A percentile compares a stretch with the other conserved stretches of the same genome.
These are phyloP conservation scores for Aspergillus heteromorphus DNA, from an alignment of 495 filamentous ascomycete genomes.

Conservation along the genomic window DNA sequence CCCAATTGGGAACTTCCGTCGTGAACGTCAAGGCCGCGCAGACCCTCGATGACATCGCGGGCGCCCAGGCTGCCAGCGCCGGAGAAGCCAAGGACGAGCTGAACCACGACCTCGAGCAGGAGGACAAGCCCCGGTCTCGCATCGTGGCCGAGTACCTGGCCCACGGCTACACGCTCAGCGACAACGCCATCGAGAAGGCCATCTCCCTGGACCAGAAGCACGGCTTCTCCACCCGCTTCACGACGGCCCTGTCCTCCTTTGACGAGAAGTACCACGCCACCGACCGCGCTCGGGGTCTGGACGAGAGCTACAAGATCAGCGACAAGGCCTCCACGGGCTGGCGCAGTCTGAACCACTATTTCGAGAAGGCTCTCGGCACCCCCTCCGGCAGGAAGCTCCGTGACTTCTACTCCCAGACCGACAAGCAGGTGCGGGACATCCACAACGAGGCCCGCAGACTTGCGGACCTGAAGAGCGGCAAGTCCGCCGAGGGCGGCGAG, in stretches of 20 bases:
- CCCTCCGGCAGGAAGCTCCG: conserved; percentile 82
- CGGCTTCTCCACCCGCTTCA: conserved; percentile 74
- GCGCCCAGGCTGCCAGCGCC: conserved; percentile 37
- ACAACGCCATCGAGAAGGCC: conserved; percentile 75
- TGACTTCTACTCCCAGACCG: conserved; percentile 73
- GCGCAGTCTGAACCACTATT: conserved; percentile 71
- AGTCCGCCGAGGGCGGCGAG: conserved; percentile 60
- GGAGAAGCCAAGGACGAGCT: conserved; percentile 48
- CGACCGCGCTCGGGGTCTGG: conserved; percentile 69
- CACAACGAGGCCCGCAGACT: conserved; percentile 83
- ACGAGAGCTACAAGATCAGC: conserved; percentile 69
- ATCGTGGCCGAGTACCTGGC: conserved; percentile 95
- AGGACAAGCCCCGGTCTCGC: conserved; percentile 89
- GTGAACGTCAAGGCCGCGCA: conserved; percentile 70
- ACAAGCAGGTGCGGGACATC: conserved; percentile 87
- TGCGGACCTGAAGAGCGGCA: conserved; percentile 77
- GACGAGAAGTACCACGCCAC: conserved; percentile 77
- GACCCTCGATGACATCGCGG: conserved; percentile 60
- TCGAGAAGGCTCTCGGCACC: conserved; percentile 82
- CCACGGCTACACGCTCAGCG: conserved; percentile 84
- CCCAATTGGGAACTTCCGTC: conserved; percentile 74
- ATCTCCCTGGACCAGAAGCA: conserved; percentile 89
- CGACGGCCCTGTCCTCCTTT: conserved; percentile 63
- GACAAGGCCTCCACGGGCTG: conserved; percentile 59
- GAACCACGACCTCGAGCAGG: conserved; percentile 70